Base-by-base conservation (phyloP, 768 basidiomycete genomes). In the Lactifluus subvellereus region DNA sequence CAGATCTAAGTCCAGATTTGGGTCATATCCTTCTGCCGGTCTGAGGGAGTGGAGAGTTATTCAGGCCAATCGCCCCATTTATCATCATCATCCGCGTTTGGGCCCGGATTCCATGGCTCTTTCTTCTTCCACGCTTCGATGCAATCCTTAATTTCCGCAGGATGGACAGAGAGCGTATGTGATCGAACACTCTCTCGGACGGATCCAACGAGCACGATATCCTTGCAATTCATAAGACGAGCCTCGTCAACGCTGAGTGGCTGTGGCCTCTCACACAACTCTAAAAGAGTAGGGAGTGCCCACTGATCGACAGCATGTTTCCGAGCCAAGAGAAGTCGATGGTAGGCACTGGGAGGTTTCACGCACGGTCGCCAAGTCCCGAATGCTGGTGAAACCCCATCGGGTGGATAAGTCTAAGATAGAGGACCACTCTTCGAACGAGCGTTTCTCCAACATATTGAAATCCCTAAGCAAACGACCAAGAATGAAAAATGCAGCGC, bases 301-400 rank as follows among this genome's bases (percentile, higher is more conserved):
- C 66, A 67, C 5, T 40, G 2, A n/a, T 65, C 55, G 14, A 67
- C 13, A 7, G 5, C 32, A n/a, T 61, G 30, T 53, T 57, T 59
- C 6, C 57, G 55, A 8, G 57, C 57, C 38, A 59, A 52, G 27
- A 63, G 0, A 14, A 63, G 62, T 45, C 35, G 50, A 3, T 47
- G 40, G 30, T 56, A 33, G 30, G 54, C 13, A 22, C 5, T 35
- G 7, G 60, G 54, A 16, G 40, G 27, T 30, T 57, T 47, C 20
- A 60, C 22, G 20, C 32, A 51, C 10, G 4, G 63, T 52, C 30
- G 62, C 62, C 38, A 63, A 27, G 30, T 63, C 54, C 10, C 61
- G 62, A 43, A 66, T 60, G 30, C 49, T 60, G 6, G 57, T 40
- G 50, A 66, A 63, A 10, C 62, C 62, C 62, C 65, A 66, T 43